A percentile compares a stretch with the other conserved stretches of the same genome.
phyloP scores from a whole-genome alignment of 1,284 basidiomycete species.

The Cryptococcus amylolentus region DNA sequence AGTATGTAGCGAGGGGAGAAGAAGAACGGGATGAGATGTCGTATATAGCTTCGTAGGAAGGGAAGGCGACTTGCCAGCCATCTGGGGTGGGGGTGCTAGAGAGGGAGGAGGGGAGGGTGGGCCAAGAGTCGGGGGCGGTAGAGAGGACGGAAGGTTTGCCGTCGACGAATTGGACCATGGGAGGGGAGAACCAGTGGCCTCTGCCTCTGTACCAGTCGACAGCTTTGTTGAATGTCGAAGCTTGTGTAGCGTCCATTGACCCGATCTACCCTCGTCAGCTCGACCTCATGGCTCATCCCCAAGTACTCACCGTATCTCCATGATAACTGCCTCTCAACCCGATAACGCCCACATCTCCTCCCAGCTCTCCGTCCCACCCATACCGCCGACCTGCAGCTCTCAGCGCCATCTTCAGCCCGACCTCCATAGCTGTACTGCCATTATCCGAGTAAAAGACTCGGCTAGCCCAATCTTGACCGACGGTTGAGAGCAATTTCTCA shows the following conservation, averaged over 20 bases:
- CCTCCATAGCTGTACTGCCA: slow-evolving; percentile 93
- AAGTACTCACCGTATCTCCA: slow-evolving; percentile 68
- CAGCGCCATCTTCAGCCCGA: slow-evolving; percentile 93
- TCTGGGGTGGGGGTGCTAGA: slow-evolving; percentile 25
- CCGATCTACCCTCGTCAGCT: slow-evolving; percentile 59
- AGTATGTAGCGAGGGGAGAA: slow-evolving; percentile 62
- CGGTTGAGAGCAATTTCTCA: slow-evolving; percentile 41
- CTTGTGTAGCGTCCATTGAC: slow-evolving; percentile 89
- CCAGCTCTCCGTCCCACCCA: slow-evolving; percentile 42
- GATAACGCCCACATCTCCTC: slow-evolving; percentile 66
- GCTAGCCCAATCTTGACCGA: slow-evolving; percentile 78
- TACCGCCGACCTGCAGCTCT: slow-evolving; percentile 63
- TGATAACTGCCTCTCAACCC: slow-evolving; percentile 94
- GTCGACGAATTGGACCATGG: slow-evolving; percentile 65
- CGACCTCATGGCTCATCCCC: too few species aligned
- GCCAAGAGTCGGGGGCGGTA: slow-evolving; percentile 47
- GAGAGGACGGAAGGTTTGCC: slow-evolving; percentile 62
- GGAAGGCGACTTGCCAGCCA: slow-evolving; percentile 44
- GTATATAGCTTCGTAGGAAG: slow-evolving; percentile 65
- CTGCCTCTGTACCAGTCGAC: slow-evolving; percentile 95
- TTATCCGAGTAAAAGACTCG: slow-evolving; percentile 93
- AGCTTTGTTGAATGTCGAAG: slow-evolving; percentile 71
- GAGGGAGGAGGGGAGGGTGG: slow-evolving; percentile 21
- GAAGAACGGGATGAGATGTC: slow-evolving; percentile 63
- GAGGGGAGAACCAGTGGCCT: slow-evolving; percentile 91